Evolutionary conservation across 2,329 filamentous ascomycete species (phyloP), one percentile per base, ranked within the genome.

Genomic region (Phialophora tarda): DNA sequence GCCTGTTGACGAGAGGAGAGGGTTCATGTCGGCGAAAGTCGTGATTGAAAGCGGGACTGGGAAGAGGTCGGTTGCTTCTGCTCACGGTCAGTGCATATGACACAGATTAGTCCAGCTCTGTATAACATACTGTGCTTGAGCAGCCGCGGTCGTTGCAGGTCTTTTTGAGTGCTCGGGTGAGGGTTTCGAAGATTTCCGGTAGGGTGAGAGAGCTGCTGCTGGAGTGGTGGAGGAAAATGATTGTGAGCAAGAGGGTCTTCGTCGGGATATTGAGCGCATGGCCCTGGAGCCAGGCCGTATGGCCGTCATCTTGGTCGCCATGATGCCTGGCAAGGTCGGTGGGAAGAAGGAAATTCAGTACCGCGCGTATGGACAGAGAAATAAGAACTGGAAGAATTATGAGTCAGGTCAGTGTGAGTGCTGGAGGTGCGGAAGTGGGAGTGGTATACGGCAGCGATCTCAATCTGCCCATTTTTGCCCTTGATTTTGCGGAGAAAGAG

Each of bases 1-100:
- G 81, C 62, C 82, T 81, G 76, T 86, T 86, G 74, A 88, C 85
- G 68, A 92, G 83, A 68, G 89, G 89, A 72, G 91, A 89, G 67
- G 91, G 77, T 71, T 83, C 86, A 86, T 91, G 87, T 75, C 82
- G 83, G 64, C 81, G 81, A 58, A 77, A 75, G 72, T 85, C 82
- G 73, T 82, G 81, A 73, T 84, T 84, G 76, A 85, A 84, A 14
- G 86, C 83, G 61, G 89, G 85, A 74, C 87, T 88, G 7, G 90
- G 89, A 38, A 81, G 80, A 67, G 86, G 82, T 78, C 89, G 84
- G 48, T 81, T 76, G 73, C 85, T 81, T 71, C 86, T 88, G 74
- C 14, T 64, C 48, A 30, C 62, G 44, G 60, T 57, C 65, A 66
- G 68, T 74, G 71, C 67, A 71, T 34, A 1, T 32, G 28, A 6